Base-by-base conservation (phyloP, 2,329 filamentous ascomycete genomes). In the Aphanocladium album region DNA sequence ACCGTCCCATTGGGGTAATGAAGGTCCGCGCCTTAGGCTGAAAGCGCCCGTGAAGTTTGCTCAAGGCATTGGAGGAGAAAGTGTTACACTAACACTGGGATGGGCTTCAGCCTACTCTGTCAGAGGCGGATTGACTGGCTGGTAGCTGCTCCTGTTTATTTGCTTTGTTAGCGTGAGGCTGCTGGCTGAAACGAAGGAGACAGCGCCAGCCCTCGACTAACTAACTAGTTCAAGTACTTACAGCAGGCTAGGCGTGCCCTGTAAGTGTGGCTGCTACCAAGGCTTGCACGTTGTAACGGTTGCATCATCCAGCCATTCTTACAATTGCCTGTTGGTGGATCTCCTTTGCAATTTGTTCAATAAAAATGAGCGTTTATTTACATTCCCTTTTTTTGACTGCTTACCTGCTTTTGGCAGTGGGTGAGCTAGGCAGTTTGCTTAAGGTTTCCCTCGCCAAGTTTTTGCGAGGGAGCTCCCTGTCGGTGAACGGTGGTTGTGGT, bases 101-200 rank as follows among this genome's bases (percentile, higher is more conserved):
- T 50, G 19, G 6, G 19, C 47, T 50, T 21, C n/a, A 16, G 19
- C 27, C 47, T 50, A 23, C 17, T 11, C 17, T 50, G 14, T 17
- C 9, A 17, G 25, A 3, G n/a, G 27, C 47, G 17, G 25, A 11
- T 23, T 16, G 12, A 35, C 16, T 55, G 30, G 37, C 37, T 23
- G 37, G 14, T 17, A 16, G n/a, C 21, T 30, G 30, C 7, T 19
- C 37, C 5, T 33, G 53, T 9, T 39, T n/a, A n/a, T 47, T 16
- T 62, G 27, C 56, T 46, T 57, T 27, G 45, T 64, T 43, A 57
- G 49, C 35, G 53, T 56, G 16, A 61, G 55, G 51, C 45, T 59
- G 23, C 45, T 57, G 51, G 58, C 58, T 41, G 46, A 60, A 46
- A 45, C 54, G 30, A 51, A 43, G 16, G 57, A 21, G 52, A 37